Percentiles rank a stretch among this genome's conserved stretches.
These are phyloP conservation scores for Cenococcum geophilum DNA, from an alignment of 495 filamentous ascomycete species.

Conservation along the genomic window DNA sequence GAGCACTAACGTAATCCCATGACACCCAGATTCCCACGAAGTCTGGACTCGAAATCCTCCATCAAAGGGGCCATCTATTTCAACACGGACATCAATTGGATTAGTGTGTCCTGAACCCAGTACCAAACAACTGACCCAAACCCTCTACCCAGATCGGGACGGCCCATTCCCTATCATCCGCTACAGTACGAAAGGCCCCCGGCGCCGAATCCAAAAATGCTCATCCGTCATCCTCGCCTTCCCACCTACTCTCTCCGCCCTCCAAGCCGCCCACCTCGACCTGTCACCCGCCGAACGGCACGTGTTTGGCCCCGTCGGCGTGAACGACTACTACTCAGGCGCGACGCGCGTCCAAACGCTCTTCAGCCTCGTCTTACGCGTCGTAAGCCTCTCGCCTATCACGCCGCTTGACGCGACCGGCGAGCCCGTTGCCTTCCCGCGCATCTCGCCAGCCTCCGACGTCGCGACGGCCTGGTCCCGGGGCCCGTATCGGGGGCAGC, in stretches of 20 bases:
- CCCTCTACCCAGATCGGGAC: no score
- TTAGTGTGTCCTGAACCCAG: no score
- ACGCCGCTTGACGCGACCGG: conserved; percentile 18
- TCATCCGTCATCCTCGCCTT: conserved; percentile 24
- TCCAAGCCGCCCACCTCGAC: conserved; percentile 20
- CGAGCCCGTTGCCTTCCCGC: conserved; percentile 22
- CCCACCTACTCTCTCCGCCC: conserved; percentile 22
- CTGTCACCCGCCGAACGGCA: conserved; percentile 15
- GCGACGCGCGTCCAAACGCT: conserved; percentile 17
- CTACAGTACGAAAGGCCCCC: no score
- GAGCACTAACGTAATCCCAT: no score
- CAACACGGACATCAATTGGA: no score
- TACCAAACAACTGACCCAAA: no score
- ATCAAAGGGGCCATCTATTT: no score
- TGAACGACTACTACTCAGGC: conserved; percentile 27
- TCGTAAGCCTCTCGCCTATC: background rate
- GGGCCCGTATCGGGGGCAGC: conserved; percentile 15
- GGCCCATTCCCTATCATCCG: no score
- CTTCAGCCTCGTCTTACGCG: conserved; percentile 24
- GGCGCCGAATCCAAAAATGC: conserved; percentile 14
- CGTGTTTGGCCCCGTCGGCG: conserved; percentile 17
- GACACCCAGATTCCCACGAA: no score
- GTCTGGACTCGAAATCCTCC: no score
- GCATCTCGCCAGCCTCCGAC: conserved; percentile 8
- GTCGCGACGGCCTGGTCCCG: conserved; percentile 26